Base-by-base conservation (phyloP, 164 flowering plant species). In the Nymphaea colorata region DNA sequence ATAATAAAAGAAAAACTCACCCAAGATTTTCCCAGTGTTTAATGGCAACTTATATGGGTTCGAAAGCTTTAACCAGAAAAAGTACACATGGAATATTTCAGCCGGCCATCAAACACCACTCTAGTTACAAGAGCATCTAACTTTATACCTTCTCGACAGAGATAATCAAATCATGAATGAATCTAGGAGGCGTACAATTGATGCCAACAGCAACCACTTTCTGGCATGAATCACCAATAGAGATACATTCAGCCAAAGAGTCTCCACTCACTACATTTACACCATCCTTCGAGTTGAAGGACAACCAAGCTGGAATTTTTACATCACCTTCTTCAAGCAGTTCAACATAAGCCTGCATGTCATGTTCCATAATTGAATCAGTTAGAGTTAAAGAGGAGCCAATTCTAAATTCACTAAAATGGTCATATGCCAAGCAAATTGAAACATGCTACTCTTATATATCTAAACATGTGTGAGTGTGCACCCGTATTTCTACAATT, bases 141-240 rank as follows among this genome's bases (percentile, higher is more conserved):
- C 36, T 51, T 2, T 41, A 14, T 81, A 91, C 97, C 97, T 86
- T 81, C 59, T 64, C 62, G 41, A 89, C 73, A 4, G 86, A 80
- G 62, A 66, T 67, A 68, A 93, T 75, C 53, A 93, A 75, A 11
- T 77, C 90, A 71, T 78, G 83, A 71, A 91, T 87, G 70, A 75
- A 85, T 74, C 93, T 80, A 36, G 98, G 98, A 71, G 98, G 78
- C 53, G 98, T 89, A 43, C 98, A 93, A 75, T 93, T 93, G 80
- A 89, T 83, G 73, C 98, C 98, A 59, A 93, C 82, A 15, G 87
- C 94, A 65, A 86, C 82, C 66, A 89, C 93, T 64, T 86, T 82
- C 73, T 80, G 75, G 70, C 94, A 83, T 8, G 88, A 79, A 66
- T 87, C 81, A 4, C 88, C 96, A 71, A 90, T 70, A 25, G 82